These are phyloP conservation scores for Penicillium fimorum DNA, from an alignment of 495 filamentous ascomycete genomes.

Conservation along the genomic window DNA sequence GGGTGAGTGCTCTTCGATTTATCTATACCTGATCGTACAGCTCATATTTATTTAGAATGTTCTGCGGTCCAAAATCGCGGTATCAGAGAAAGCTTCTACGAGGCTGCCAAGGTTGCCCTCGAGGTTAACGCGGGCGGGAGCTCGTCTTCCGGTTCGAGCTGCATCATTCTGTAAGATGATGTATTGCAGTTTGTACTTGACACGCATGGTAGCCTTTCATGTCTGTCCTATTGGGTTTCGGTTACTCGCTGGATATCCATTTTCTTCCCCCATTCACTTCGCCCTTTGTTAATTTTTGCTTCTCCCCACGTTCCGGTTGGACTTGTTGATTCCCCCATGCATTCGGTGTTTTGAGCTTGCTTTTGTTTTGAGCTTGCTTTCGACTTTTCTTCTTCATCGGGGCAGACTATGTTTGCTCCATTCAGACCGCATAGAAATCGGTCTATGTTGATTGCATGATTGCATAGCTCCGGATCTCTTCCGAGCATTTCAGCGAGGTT, in stretches of 20 bases:
- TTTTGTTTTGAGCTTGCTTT: conserved; percentile 9
- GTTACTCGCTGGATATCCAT: not conserved
- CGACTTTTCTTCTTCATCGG: conserved; percentile 4
- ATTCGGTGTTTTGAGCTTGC: conserved; percentile 17
- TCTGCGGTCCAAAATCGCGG: conserved; percentile 96
- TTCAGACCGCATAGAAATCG: not conserved
- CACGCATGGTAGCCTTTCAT: not conserved
- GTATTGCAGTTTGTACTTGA: not conserved
- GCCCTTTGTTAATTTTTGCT: not conserved
- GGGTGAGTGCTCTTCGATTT: conserved; percentile 44
- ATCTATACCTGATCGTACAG: not conserved
- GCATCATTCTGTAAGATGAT: conserved; percentile 36
- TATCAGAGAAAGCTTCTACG: conserved; percentile 97
- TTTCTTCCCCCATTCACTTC: not conserved
- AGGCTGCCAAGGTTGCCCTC: conserved; percentile 94
- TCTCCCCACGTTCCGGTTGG: not conserved
- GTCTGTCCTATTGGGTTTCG: not conserved
- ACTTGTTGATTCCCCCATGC: conserved; percentile 32
- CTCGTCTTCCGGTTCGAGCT: conserved; percentile 33
- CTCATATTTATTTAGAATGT: conserved; percentile 65
- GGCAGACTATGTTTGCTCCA: conserved; percentile 1
- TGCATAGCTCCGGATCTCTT: conserved; percentile 23
- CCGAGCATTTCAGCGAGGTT: conserved; percentile 32
- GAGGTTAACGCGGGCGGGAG: conserved; percentile 65
- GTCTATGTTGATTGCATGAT: conserved; percentile 11